Evolutionary conservation across 2,329 filamentous ascomycete species (phyloP).

Genomic region (Madurella fahalii): DNA sequence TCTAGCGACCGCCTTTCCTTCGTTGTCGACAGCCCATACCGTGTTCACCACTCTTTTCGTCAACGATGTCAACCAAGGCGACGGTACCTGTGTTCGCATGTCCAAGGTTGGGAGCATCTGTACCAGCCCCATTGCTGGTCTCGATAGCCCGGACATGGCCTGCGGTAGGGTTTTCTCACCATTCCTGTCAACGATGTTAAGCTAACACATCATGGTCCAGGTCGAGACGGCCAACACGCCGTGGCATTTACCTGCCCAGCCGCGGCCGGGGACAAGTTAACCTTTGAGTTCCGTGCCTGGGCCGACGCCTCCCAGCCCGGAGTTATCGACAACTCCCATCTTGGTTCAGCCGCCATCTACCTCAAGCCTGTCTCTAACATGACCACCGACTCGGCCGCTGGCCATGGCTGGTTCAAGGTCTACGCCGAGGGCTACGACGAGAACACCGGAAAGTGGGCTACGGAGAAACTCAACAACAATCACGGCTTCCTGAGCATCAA

Average conservation of each 20-base stretch:
- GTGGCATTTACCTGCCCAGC: slow-evolving; percentile 48
- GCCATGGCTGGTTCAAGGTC: slow-evolving; percentile 74
- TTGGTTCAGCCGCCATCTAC: slow-evolving; percentile 63
- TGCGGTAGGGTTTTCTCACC: slow-evolving; percentile 56
- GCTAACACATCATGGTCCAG: slow-evolving; percentile 30
- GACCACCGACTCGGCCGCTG: slow-evolving; percentile 47
- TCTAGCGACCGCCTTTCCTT: slow-evolving; percentile 35
- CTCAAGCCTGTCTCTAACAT: slow-evolving; percentile 64
- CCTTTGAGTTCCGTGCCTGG: slow-evolving; percentile 63
- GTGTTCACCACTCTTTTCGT: slow-evolving; percentile 61
- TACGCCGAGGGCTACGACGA: slow-evolving; percentile 64
- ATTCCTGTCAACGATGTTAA: slow-evolving; percentile 12
- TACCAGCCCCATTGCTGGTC: slow-evolving; percentile 54
- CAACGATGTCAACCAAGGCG: slow-evolving; percentile 60
- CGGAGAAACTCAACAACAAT: slow-evolving; percentile 61
- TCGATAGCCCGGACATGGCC: slow-evolving; percentile 61
- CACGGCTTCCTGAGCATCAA: slow-evolving; percentile 60
- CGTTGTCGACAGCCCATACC: slow-evolving; percentile 52
- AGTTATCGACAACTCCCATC: slow-evolving; percentile 18
- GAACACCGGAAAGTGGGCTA: slow-evolving; percentile 59
- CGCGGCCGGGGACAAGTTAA: slow-evolving; percentile 51
- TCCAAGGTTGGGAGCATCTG: slow-evolving; percentile 48
- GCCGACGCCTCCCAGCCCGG: slow-evolving; percentile 49
- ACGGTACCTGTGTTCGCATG: slow-evolving; percentile 69
- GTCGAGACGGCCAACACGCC: slow-evolving; percentile 40